Conservation (phyloP, 2,329 filamentous ascomycete genomes). For the Aureobasidium sp. region DNA sequence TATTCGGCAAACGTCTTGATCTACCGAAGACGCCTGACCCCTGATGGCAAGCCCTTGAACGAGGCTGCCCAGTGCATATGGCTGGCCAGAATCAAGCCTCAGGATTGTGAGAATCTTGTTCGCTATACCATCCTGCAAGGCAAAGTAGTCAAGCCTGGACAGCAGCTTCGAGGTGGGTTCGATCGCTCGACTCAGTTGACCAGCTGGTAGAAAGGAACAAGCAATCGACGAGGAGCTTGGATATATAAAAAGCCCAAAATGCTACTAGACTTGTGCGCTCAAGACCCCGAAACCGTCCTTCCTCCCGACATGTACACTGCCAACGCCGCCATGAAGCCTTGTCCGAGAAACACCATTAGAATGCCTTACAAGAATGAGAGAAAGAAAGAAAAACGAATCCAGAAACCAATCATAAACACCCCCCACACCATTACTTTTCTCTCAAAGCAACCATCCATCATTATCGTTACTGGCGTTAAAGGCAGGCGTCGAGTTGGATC, state of each 20-base stretch:
- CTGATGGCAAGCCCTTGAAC: conserved; percentile 14
- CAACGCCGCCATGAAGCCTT: neutral
- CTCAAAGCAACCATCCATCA: conserved; percentile 15
- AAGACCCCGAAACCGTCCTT: neutral
- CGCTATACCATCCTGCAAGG: conserved; percentile 84
- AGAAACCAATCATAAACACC: neutral
- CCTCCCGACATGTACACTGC: neutral
- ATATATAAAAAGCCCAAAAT: conserved; percentile 2
- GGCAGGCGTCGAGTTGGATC: conserved; percentile 3
- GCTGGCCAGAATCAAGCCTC: conserved; percentile 73
- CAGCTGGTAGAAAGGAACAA: conserved; percentile 59
- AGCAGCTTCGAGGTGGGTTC: conserved; percentile 82
- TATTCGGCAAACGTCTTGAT: conserved; percentile 92
- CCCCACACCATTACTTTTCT: neutral
- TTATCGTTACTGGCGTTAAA: conserved; percentile 12
- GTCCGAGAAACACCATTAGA: neutral
- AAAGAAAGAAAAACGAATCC: neutral
- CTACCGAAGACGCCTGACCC: conserved; percentile 53
- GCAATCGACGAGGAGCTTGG: neutral
- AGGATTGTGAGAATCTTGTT: conserved; percentile 89
- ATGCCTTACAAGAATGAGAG: conserved; percentile 1
- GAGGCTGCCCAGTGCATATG: conserved; percentile 81
- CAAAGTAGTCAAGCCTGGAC: conserved; percentile 83
- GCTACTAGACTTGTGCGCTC: neutral
- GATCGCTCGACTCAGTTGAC: conserved; percentile 69